Evolutionary conservation across 306 rosid species (phyloP).

Genomic region (Corylus heterophylla): DNA sequence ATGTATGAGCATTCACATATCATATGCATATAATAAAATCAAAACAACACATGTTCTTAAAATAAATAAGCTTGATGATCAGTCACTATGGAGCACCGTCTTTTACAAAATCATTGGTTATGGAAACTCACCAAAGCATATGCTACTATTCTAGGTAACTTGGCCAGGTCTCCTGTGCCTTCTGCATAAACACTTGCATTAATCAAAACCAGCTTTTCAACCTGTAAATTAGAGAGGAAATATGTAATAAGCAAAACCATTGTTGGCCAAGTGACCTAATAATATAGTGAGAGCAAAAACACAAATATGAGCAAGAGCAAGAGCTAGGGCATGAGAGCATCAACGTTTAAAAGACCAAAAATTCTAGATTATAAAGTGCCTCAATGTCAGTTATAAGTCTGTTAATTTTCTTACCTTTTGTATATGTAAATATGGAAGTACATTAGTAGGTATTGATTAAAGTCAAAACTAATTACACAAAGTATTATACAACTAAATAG

Average conservation of each 20-base stretch:
- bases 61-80: background rate
- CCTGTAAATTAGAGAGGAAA: conserved; percentile 59
- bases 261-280: background rate
- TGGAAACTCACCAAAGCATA: conserved; percentile 73
- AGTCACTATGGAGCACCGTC: background rate
- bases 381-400: background rate
- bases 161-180: conserved; percentile 75
- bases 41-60: background rate
- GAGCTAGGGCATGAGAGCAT: background rate
- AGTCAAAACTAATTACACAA: background rate
- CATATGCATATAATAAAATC: background rate
- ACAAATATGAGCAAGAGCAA: background rate
- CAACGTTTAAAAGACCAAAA: background rate
- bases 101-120: background rate
- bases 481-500: background rate
- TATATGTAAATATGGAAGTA: background rate
- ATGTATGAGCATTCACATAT: background rate
- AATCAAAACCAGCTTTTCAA: conserved; percentile 85
- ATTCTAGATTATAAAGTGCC: background rate
- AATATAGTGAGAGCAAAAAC: background rate
- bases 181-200: conserved; percentile 92
- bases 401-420: background rate
- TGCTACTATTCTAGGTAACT: conserved; percentile 63
- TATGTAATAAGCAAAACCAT: conserved; percentile 20
- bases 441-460: background rate